These are phyloP conservation scores for Neofusicoccum cordaticola DNA, from an alignment of 2,329 filamentous ascomycete species.

Conservation along the genomic window DNA sequence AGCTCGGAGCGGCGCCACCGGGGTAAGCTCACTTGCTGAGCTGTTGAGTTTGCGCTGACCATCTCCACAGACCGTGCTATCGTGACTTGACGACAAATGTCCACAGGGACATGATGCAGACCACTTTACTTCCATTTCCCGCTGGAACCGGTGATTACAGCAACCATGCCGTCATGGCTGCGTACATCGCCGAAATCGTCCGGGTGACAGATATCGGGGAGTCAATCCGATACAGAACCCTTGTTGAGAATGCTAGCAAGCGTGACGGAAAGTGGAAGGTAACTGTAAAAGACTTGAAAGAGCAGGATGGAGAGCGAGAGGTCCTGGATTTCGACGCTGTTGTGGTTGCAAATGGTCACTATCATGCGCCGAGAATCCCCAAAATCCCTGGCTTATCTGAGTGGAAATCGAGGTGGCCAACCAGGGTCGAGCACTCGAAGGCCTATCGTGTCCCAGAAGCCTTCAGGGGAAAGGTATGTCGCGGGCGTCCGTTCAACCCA, in stretches of 20 bases:
- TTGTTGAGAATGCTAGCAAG: conserved; percentile 56
- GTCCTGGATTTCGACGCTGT: conserved; percentile 47
- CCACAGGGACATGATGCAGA: conserved; percentile 49
- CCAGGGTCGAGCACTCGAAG: conserved; percentile 52
- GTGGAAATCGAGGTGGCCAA: conserved; percentile 47
- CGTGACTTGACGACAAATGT: conserved; percentile 55
- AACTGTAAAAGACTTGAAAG: conserved; percentile 31
- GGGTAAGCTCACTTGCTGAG: background rate
- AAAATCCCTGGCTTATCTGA: conserved; percentile 47
- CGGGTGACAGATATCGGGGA: conserved; percentile 48
- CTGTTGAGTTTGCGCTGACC: background rate
- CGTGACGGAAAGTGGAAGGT: conserved; percentile 51
- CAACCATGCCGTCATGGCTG: conserved; percentile 54
- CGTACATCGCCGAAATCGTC: conserved; percentile 63
- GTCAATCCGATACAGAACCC: conserved; percentile 55
- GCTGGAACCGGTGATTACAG: conserved; percentile 59
- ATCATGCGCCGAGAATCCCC: conserved; percentile 51
- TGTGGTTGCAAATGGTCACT: conserved; percentile 55
- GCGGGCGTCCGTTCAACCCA: background rate
- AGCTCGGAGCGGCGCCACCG: conserved; percentile 21
- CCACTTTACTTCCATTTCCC: conserved; percentile 55
- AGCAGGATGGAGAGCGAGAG: conserved; percentile 20
- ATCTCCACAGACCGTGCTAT: conserved; percentile 48
- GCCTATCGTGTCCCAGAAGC: conserved; percentile 45
- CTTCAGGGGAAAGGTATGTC: conserved; percentile 55